phyloP scores from a whole-genome alignment of 805 yeast species.

The Spencermartinsiella europaea region DNA sequence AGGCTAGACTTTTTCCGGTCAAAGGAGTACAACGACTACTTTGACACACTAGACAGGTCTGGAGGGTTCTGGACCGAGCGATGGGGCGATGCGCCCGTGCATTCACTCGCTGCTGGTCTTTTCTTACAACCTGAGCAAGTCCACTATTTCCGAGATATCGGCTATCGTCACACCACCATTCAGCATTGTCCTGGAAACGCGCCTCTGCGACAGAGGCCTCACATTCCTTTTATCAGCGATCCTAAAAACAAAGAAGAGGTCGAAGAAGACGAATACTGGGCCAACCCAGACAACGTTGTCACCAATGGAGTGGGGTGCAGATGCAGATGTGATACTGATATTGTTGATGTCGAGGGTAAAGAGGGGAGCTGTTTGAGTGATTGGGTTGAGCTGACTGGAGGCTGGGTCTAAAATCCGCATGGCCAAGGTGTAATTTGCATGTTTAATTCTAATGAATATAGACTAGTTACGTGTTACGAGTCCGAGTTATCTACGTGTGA shows the following conservation, averaged over 20 bases:
- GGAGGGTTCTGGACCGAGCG: constrained; percentile 88
- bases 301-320: constrained; percentile 72
- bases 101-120: constrained; percentile 80
- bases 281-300: constrained; percentile 33
- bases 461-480: neutral
- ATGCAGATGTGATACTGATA: constrained; percentile 64
- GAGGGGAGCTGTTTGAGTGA: constrained; percentile 30
- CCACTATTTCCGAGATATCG: constrained; percentile 90
- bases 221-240: constrained; percentile 33
- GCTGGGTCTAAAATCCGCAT: constrained; percentile 23
- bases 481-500: neutral
- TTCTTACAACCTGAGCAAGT: constrained; percentile 61
- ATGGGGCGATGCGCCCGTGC: constrained; percentile 98
- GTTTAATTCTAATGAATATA: neutral
- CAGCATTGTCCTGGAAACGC: constrained; percentile 80
- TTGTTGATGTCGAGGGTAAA: constrained; percentile 31
- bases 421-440: neutral
- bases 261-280: constrained; percentile 38
- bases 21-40: constrained; percentile 59
- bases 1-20: constrained; percentile 68
- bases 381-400: constrained; percentile 32
- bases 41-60: constrained; percentile 57
- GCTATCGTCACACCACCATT: constrained; percentile 75
- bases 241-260: constrained; percentile 30
- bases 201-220: constrained; percentile 42